phyloP scores from a whole-genome alignment of 441 rosid genomes.

The Aleurites moluccanus region DNA sequence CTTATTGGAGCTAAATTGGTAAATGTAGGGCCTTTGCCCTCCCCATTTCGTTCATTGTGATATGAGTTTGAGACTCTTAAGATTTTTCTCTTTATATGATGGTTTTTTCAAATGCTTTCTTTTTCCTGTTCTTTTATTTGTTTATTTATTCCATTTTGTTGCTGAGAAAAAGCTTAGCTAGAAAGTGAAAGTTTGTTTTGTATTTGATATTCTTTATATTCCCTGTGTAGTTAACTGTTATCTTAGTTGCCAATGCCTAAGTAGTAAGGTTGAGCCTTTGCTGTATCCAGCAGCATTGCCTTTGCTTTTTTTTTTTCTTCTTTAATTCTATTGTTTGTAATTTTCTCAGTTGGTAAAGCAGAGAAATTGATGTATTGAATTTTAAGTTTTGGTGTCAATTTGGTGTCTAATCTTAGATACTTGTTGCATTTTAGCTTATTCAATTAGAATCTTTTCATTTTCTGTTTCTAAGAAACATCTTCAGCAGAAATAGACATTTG shows the following conservation, averaged over 20 bases:
- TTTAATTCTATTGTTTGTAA: neutral
- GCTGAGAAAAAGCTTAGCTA: neutral
- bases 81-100: neutral
- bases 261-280: neutral
- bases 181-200: slow-evolving; percentile 3
- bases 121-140: neutral
- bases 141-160: neutral
- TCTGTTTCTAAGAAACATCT: neutral
- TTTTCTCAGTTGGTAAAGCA: neutral
- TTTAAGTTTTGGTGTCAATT: neutral
- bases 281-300: neutral
- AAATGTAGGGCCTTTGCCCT: neutral
- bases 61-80: no score
- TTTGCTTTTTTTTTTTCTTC: neutral
- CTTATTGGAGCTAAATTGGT: slow-evolving; percentile 14
- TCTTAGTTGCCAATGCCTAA: neutral
- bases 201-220: neutral
- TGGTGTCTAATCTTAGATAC: neutral
- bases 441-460: neutral
- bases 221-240: neutral
- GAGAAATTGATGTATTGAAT: neutral
- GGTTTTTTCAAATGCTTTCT: neutral
- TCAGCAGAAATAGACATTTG: neutral
- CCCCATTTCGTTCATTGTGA: no score
- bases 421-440: slow-evolving; percentile 1